Conservation (phyloP, 2,329 filamentous ascomycete species). For the Aspergillus spinulosporus region DNA sequence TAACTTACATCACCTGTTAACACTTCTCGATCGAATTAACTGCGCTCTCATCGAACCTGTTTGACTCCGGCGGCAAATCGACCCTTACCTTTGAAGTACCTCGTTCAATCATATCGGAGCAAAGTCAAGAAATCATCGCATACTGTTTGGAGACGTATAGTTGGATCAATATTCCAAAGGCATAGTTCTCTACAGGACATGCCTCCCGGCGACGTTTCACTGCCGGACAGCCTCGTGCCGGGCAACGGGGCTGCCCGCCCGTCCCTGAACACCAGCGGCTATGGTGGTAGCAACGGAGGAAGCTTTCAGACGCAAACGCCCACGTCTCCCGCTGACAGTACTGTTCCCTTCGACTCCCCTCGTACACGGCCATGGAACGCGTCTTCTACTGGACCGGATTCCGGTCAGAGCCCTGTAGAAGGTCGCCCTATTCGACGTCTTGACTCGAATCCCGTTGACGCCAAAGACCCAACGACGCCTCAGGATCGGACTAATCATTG, state of each 20-base stretch:
- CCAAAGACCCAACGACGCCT: conserved; percentile 26
- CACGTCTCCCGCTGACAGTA: conserved; percentile 42
- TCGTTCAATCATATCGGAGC: not conserved
- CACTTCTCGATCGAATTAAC: conserved; percentile 3
- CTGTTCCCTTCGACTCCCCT: conserved; percentile 38
- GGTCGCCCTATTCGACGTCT: conserved; percentile 32
- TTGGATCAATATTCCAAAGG: conserved; percentile 14
- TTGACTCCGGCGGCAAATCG: conserved; percentile 13
- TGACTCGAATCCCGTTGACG: conserved; percentile 29
- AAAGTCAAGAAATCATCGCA: not conserved
- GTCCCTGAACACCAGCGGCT: conserved; percentile 38
- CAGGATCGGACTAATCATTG: conserved; percentile 34
- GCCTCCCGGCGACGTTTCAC: conserved; percentile 43
- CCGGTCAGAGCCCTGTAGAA: conserved; percentile 30
- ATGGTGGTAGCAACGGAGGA: conserved; percentile 28
- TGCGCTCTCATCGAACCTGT: conserved; percentile 6
- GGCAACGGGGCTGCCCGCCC: conserved; percentile 42
- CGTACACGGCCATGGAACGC: conserved; percentile 30
- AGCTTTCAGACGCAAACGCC: conserved; percentile 41
- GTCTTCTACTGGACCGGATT: conserved; percentile 26
- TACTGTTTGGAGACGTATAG: not conserved
- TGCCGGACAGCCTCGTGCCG: conserved; percentile 46
- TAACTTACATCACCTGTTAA: not conserved
- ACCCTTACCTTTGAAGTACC: not conserved
- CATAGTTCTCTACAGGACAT: conserved; percentile 33